Percentiles rank a stretch among this genome's conserved stretches.
phyloP scores from a whole-genome alignment of 2,329 filamentous ascomycete genomes.

The Coniochaeta prunicola region DNA sequence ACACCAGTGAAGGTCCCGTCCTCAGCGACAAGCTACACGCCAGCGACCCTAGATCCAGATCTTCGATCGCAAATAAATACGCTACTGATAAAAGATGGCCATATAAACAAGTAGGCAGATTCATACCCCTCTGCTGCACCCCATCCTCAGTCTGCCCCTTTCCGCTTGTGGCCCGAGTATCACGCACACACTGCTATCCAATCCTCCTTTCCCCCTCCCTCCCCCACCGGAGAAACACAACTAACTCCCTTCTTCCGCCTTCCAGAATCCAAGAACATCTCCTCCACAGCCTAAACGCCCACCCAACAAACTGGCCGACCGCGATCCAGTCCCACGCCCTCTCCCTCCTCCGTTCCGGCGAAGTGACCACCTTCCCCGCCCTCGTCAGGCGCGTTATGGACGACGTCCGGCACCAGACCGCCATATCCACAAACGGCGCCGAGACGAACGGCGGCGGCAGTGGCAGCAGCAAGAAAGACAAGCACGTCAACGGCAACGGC shows the following conservation, averaged over 20 bases:
- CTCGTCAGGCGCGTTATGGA: conserved; percentile 54
- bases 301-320: conserved; percentile 56
- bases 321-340: conserved; percentile 52
- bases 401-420: conserved; percentile 49
- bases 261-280: conserved; percentile 56
- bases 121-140: background rate
- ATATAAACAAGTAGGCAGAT: conserved; percentile 46
- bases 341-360: conserved; percentile 50
- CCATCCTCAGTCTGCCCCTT: background rate
- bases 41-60: conserved; percentile 54
- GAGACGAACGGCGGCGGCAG: conserved; percentile 5
- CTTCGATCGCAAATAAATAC: conserved; percentile 56
- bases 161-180: background rate
- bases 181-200: background rate
- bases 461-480: conserved; percentile 12
- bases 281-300: conserved; percentile 53
- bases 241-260: conserved; percentile 1
- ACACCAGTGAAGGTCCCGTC: conserved; percentile 55
- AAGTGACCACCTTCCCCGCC: conserved; percentile 52
- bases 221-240: background rate
- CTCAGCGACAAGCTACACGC: conserved; percentile 51
- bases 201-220: conserved; percentile 4
- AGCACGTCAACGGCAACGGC: conserved; percentile 1
- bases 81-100: conserved; percentile 49
- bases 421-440: conserved; percentile 13